Evolutionary conservation across 2,329 filamentous ascomycete genomes (phyloP), one percentile per base, ranked within the genome.

Genomic region (Fusarium acutatum): DNA sequence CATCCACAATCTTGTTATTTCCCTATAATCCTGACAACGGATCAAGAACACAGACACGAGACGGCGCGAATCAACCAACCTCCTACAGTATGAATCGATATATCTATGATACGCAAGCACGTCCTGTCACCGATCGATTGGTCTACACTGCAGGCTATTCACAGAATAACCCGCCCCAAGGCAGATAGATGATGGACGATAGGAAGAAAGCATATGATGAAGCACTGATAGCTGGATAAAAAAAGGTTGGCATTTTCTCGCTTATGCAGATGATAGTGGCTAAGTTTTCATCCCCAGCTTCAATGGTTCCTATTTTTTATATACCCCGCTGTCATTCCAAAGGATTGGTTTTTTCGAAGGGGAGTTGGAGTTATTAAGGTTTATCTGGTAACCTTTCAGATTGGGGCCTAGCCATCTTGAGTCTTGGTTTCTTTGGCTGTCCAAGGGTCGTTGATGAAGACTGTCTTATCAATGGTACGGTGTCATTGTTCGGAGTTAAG

Each of bases 41-140:
- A 50, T 34, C 24, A 37, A 62, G 59, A 37, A 13, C 38, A 18
- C 26, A 38, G 7, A 20, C n/a, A n/a, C 50, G 59, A 30, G 32
- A 44, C 26, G 59, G 50, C 17, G 50, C 59, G 32, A 62, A 26
- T 37, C 59, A 44, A 34, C 30, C 38, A 24, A n/a, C 10, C 22
- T 37, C 59, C 13, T 62, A 62, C 17, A 58, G 6, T 15, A 34
- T 62, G 15, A 32, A 37, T 20, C 50, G 59, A 30, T 62, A 44
- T 38, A 14, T 62, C 13, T 44, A 58, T 18, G 20, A 62, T 22
- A 26, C 13, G 18, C 50, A 37, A 44, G 50, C 34, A 28, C 54
- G 59, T 18, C 32, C 59, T 15, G 18, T 62, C 5, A 62, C 24
- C 50, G 59, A 62, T 14, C 59, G 40, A 24, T 28, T 58, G 24